Percentiles rank a stretch among this genome's conserved stretches.
Conservation (phyloP, 768 basidiomycete species). For the Boletus reticuloceps region DNA sequence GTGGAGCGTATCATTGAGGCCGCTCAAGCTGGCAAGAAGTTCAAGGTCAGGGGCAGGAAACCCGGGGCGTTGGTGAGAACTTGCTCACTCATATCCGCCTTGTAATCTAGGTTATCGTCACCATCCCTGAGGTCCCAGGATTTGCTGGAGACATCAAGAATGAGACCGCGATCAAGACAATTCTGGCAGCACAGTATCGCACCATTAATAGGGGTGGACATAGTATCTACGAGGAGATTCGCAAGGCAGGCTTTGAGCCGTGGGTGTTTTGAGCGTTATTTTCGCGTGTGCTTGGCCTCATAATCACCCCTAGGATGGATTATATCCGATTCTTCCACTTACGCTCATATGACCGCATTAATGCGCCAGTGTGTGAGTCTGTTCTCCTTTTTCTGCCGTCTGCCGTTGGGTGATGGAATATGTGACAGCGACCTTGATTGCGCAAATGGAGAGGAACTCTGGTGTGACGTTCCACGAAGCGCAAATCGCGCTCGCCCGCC, state of each 20-base stretch:
- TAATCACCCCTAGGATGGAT: slow-evolving; percentile 49
- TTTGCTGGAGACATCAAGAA: slow-evolving; percentile 83
- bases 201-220: slow-evolving; percentile 88
- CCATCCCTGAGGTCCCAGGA: slow-evolving; percentile 89
- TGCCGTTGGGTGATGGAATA: slow-evolving; percentile 18
- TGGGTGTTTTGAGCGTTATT: slow-evolving; percentile 33
- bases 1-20: slow-evolving; percentile 86
- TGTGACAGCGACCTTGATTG: slow-evolving; percentile 47
- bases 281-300: neutral
- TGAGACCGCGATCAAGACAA: slow-evolving; percentile 63
- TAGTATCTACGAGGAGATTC: slow-evolving; percentile 82
- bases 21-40: slow-evolving; percentile 63
- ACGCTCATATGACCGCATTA: slow-evolving; percentile 87
- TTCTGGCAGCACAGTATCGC: slow-evolving; percentile 86
- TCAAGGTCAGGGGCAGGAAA: slow-evolving; percentile 51
- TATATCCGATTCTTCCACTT: slow-evolving; percentile 94
- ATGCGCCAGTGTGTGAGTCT: slow-evolving; percentile 60
- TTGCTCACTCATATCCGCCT: neutral
- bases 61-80: neutral
- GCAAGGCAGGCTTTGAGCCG: slow-evolving; percentile 78
- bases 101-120: slow-evolving; percentile 64
- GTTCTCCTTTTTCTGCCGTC: neutral
- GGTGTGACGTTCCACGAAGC: slow-evolving; percentile 84
- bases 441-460: slow-evolving; percentile 66
- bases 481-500: slow-evolving; percentile 77